phyloP scores from a whole-genome alignment of 129 eudicot species.

The Apium graveolens region DNA sequence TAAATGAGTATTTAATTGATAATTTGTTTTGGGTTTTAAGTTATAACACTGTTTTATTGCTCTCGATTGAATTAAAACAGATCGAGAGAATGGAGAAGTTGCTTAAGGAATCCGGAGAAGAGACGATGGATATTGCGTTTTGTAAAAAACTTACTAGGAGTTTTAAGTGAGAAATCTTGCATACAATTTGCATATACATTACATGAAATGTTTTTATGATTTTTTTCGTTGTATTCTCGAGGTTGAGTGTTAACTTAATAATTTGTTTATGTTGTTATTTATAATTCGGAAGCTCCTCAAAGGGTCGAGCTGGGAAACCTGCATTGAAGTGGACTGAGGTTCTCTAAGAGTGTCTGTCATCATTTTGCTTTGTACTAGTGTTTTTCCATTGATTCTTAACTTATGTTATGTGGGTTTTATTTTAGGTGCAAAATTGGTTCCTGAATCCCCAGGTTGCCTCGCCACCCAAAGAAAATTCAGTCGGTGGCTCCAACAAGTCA shows the following conservation, averaged over 20 bases:
- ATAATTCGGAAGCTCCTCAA: slow-evolving; percentile 40
- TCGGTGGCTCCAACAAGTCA: slow-evolving; percentile 12
- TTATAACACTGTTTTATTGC: not conserved
- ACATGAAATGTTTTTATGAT: not conserved
- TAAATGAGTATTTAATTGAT: too few species aligned
- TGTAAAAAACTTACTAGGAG: slow-evolving; percentile 44
- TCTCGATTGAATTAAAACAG: slow-evolving; percentile 23
- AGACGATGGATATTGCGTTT: slow-evolving; percentile 22
- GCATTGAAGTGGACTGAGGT: slow-evolving; percentile 74
- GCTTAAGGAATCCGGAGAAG: slow-evolving; percentile 32
- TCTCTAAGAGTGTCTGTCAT: not conserved
- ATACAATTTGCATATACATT: not conserved
- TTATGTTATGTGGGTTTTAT: not conserved
- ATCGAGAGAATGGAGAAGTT: slow-evolving; percentile 65
- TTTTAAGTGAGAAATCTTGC: slow-evolving; percentile 52
- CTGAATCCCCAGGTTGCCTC: slow-evolving; percentile 31
- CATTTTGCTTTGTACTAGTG: not conserved
- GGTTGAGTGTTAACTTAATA: not conserved
- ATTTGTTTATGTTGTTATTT: slow-evolving; percentile 8
- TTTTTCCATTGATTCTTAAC: not conserved
- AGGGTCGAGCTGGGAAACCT: slow-evolving; percentile 90
- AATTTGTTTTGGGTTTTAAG: too few species aligned
- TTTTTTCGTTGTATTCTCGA: not conserved
- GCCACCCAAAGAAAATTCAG: slow-evolving; percentile 29
- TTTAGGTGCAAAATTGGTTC: slow-evolving; percentile 68